Base-by-base conservation (phyloP, 2,329 filamentous ascomycete genomes). In the Diplodia corticola region DNA sequence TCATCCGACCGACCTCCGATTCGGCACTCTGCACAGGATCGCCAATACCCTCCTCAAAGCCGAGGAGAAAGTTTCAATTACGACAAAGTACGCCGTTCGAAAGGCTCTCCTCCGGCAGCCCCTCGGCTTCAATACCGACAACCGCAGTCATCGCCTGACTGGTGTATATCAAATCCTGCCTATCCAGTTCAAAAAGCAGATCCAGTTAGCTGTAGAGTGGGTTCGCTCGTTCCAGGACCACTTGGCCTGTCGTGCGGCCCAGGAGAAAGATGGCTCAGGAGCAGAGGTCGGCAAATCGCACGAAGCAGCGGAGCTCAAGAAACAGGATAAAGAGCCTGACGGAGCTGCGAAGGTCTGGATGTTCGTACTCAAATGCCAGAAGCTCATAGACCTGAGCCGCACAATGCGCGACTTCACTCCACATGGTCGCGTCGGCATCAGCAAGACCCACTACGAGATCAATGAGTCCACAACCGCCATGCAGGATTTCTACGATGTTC, bases 21-120 rank as follows among this genome's bases (percentile, higher is more conserved):
- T 82, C 72, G 81, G 83, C 71, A 83, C 78, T 5, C 73, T 86
- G 28, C 70, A 77, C 0, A 78, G 81, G 20, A 81, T 85, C 50
- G 79, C 83, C 1, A 75, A 77, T 37, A 77, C 72, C 7, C 71
- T 86, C 26, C 73, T 81, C 65, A 70, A 69, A 68, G 13, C 74
- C 1, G 77, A 75, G 10, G 83, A 83, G 63, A 77, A 82, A n/a
- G n/a, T n/a, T 0, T 69, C 72, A 1, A 67, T 72, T 69, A 82
- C 81, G 30, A 82, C 84, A 9, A 77, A 92, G 5, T 91, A 92
- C 71, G 90, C 91, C 4, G 86, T 93, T 6, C 89, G 92, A 70
- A 85, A 85, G 65, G 84, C 88, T 9, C 74, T 94, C 7, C 75
- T 83, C 26, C 80, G 83, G 48, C 84, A 88, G 67, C 86, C 88